Base-by-base conservation (phyloP, 352 stramenopile genomes). In the Hyaloperonospora brassicae region DNA sequence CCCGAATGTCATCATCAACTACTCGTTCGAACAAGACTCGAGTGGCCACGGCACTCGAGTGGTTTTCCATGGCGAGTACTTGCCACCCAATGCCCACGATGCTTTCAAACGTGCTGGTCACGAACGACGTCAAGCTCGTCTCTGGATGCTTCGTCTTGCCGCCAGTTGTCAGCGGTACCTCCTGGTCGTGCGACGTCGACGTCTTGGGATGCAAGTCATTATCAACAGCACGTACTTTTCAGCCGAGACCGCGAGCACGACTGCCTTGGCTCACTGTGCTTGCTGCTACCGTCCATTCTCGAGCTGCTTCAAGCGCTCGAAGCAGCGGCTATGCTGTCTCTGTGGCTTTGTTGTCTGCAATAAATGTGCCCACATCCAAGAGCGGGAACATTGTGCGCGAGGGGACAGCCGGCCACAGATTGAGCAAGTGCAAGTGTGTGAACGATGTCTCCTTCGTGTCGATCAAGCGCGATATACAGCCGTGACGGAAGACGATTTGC, bases 301-400 rank as follows among this genome's bases (percentile, higher is more conserved):
- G 2, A 66, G 48, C 22, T 57, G 62, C 14, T 62, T 72, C 44
- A 62, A 62, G 17, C 64, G 59, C 30, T 52, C 55, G 25, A 59
- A 52, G 25, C 76, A 64, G 60, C 51, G 60, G 0, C 48, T 78
- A 22, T 84, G 73, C 45, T 67, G 64, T 57, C 31, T 76, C 17
- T 84, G 73, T 24, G 70, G 68, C n/a, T 80, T 73, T 47, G 61
- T 79, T 35, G 70, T 80, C 2, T 84, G 73, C 39, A 62, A 79
- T 21, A 73, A 70, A 43, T 84, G 72, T 44, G 73, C 69, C 0
- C 52, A 66, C 11, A 59, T 54, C 24, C 69, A 79, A 59, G 57
- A 79, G 38, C 59, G 72, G 7, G 60, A 75, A 45, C 64, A 72
- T n/a, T 59, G 52, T 1, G 55, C 62, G 40, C 66, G 62, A 14